Evolutionary conservation across 305 asterid species (phyloP).

Genomic region (Andrographis paniculata): DNA sequence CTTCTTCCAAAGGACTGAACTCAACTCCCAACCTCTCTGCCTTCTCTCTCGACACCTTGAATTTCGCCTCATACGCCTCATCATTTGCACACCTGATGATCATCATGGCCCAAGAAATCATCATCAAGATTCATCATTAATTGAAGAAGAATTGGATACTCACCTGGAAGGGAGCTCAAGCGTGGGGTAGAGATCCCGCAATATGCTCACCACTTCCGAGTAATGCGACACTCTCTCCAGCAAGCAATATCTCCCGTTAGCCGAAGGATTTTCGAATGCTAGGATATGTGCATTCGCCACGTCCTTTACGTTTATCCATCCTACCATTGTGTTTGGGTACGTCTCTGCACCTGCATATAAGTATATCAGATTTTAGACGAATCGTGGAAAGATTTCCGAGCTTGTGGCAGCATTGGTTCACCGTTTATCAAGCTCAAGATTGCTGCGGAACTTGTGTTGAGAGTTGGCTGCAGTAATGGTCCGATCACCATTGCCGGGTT

Average conservation of each 20-base stretch:
- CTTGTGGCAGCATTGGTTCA: no score
- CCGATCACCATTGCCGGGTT: constrained; percentile 68
- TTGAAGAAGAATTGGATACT: background rate
- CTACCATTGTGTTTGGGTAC: constrained; percentile 29
- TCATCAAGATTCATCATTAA: background rate
- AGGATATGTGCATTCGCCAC: constrained; percentile 49
- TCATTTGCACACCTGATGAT: constrained; percentile 36
- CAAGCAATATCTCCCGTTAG: constrained; percentile 42
- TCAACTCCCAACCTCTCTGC: constrained; percentile 25
- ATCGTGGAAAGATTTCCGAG: no score
- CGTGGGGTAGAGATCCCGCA: constrained; percentile 34
- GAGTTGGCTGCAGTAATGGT: constrained; percentile 64
- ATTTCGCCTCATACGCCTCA: constrained; percentile 27
- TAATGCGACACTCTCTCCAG: constrained; percentile 34
- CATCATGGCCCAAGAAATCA: background rate
- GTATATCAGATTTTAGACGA: background rate
- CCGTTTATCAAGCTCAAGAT: constrained; percentile 46
- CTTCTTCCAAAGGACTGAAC: constrained; percentile 27
- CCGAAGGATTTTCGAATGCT: constrained; percentile 47
- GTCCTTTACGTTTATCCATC: constrained; percentile 54
- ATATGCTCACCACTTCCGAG: constrained; percentile 30
- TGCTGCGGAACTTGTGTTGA: constrained; percentile 55
- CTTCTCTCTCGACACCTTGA: constrained; percentile 30
- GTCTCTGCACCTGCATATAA: constrained; percentile 38
- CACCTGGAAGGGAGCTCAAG: constrained; percentile 42